Evolutionary conservation across 441 rosid species (phyloP).

Genomic region (Aleurites moluccanus): DNA sequence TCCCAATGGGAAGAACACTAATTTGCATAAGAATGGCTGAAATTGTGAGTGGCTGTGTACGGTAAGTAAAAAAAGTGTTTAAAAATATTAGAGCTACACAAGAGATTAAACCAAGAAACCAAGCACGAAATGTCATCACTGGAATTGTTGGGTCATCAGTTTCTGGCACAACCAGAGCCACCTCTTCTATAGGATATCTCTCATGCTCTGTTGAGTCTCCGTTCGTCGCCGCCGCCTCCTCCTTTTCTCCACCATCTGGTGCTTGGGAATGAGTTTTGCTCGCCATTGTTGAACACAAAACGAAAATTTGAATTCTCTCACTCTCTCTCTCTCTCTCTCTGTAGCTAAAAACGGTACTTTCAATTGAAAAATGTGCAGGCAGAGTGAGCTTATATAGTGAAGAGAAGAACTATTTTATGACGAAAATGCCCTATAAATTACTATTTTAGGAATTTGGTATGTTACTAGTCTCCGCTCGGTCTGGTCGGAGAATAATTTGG

Average conservation of each 20-base stretch:
- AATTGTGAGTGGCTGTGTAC: slow-evolving; percentile 90
- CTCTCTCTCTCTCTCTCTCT: no score
- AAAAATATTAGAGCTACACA: slow-evolving; percentile 78
- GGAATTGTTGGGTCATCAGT: slow-evolving; percentile 86
- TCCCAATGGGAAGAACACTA: slow-evolving; percentile 81
- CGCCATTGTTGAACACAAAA: slow-evolving; percentile 31
- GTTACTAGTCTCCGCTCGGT: background rate
- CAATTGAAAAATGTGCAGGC: no score
- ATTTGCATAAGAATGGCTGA: slow-evolving; percentile 97
- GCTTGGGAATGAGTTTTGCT: slow-evolving; percentile 14
- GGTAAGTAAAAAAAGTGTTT: slow-evolving; percentile 97
- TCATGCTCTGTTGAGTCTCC: slow-evolving; percentile 34
- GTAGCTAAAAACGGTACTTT: background rate
- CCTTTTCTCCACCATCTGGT: slow-evolving; percentile 21
- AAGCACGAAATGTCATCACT: slow-evolving; percentile 91
- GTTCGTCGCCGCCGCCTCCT: slow-evolving; percentile 28
- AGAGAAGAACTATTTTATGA: slow-evolving; percentile 6
- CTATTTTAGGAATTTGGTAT: background rate
- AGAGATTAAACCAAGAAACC: slow-evolving; percentile 75
- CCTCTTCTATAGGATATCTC: slow-evolving; percentile 73
- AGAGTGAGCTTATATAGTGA: slow-evolving; percentile 3
- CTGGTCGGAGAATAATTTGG: background rate
- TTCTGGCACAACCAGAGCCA: slow-evolving; percentile 87
- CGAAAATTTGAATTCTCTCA: background rate
- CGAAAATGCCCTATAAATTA: slow-evolving; percentile 20